A percentile compares a stretch with the other conserved stretches of the same genome.
phyloP scores from a whole-genome alignment of 2,329 filamentous ascomycete species.

The Colletotrichum caudatum region DNA sequence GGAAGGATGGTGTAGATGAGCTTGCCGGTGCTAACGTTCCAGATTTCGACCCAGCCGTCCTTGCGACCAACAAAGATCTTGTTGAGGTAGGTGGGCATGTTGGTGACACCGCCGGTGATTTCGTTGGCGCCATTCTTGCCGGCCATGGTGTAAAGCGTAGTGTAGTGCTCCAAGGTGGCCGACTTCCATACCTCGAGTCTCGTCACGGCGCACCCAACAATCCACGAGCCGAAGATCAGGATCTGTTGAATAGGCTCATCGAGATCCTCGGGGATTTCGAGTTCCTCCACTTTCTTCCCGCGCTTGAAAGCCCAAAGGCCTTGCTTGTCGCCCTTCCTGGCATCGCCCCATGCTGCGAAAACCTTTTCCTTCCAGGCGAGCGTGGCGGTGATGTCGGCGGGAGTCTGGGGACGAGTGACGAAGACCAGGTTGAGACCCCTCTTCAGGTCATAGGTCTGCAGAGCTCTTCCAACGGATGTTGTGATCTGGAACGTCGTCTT shows the following conservation, averaged over 20 bases:
- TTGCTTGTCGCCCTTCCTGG: slow-evolving; percentile 61
- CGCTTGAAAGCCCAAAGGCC: slow-evolving; percentile 94
- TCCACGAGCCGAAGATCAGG: slow-evolving; percentile 89
- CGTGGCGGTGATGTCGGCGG: slow-evolving; percentile 86
- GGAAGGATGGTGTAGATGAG: slow-evolving; percentile 91
- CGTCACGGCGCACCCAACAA: slow-evolving; percentile 81
- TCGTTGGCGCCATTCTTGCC: slow-evolving; percentile 70
- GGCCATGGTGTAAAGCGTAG: slow-evolving; percentile 76
- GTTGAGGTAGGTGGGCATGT: slow-evolving; percentile 95
- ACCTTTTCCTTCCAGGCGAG: slow-evolving; percentile 88
- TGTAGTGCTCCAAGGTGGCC: slow-evolving; percentile 87
- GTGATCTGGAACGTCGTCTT: slow-evolving; percentile 98
- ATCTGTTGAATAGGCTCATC: slow-evolving; percentile 81
- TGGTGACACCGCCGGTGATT: slow-evolving; percentile 83
- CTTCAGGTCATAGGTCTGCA: slow-evolving; percentile 96
- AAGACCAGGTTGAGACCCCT: slow-evolving; percentile 93
- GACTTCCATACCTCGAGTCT: slow-evolving; percentile 92
- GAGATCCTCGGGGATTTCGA: slow-evolving; percentile 75
- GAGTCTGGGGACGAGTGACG: slow-evolving; percentile 90
- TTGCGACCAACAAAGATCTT: slow-evolving; percentile 91
- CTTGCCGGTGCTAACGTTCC: slow-evolving; percentile 94
- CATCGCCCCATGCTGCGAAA: slow-evolving; percentile 88
- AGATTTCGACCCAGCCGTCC: slow-evolving; percentile 94
- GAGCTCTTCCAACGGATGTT: slow-evolving; percentile 87
- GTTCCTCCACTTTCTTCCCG: slow-evolving; percentile 83